Evolutionary conservation across 805 yeast species (phyloP).

Genomic region (Candida broadrunensis): DNA sequence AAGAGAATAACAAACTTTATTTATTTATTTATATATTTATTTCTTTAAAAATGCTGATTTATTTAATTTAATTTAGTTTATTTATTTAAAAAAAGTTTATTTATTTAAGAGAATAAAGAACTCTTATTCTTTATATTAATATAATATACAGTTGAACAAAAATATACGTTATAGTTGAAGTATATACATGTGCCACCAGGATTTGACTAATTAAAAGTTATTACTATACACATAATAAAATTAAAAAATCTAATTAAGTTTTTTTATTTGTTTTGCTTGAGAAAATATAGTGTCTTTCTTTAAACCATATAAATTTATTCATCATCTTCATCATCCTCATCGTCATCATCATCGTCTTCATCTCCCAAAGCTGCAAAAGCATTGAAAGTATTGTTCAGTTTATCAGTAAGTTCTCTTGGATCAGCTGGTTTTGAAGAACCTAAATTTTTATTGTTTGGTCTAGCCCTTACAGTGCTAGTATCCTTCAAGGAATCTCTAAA

Average conservation of each 20-base stretch:
- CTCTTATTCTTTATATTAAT: neutral
- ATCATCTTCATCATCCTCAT: constrained; percentile 7
- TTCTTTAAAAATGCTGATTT: too few relatives aligned
- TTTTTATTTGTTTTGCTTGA: too few relatives aligned
- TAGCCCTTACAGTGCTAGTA: constrained; percentile 46
- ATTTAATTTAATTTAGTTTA: too few relatives aligned
- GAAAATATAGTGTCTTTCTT: too few relatives aligned
- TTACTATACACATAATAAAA: neutral
- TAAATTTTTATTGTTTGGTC: constrained; percentile 72
- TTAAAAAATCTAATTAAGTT: too few relatives aligned
- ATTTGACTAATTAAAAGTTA: neutral
- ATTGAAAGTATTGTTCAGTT: constrained; percentile 65
- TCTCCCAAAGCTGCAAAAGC: constrained; percentile 79
- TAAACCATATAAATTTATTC: neutral
- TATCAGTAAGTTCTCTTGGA: constrained; percentile 68
- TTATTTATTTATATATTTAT: too few relatives aligned
- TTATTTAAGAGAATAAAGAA: neutral
- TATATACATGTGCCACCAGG: neutral
- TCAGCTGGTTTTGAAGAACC: constrained; percentile 73
- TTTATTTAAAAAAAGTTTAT: too few relatives aligned
- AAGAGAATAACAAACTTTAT: too few relatives aligned
- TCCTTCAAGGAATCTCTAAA: constrained; percentile 49
- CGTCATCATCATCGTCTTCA: constrained; percentile 42
- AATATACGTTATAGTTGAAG: neutral
- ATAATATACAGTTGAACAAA: constrained; percentile 1